Base-by-base conservation (phyloP, 2,329 filamentous ascomycete species). In the Paecilomyces sp. region DNA sequence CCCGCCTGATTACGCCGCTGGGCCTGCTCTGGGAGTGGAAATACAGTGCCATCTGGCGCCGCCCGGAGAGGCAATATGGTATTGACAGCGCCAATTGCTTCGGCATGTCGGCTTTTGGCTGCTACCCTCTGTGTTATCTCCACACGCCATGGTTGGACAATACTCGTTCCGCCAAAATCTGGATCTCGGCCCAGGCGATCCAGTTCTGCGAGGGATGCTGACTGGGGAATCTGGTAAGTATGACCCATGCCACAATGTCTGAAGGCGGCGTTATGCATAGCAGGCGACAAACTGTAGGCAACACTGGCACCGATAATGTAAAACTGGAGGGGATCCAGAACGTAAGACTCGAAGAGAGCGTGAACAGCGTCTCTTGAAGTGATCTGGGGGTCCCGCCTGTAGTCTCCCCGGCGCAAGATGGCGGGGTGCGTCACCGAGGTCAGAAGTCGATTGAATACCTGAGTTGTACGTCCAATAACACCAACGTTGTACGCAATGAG, bases 11-110 rank as follows among this genome's bases (percentile, higher is more conserved):
- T 77, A 53, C 76, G 71, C 56, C 74, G 74, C 58, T 68, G 71
- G 41, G 75, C 75, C 63, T 78, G 76, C 56, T 75, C 70, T 55
- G 71, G 66, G 11, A 77, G 65, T 2, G 73, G 66, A 54, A 71
- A 73, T 59, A 76, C 69, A 1, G 66, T 69, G 13, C 73, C 75
- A 51, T 75, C 69, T 3, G 73, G 63, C 4, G 69, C 62, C 0
- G 69, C 71, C 25, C 75, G 74, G n/a, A 78, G 63, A 13, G 76
- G 76, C 67, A 78, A 74, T 15, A 78, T 72, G 0, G 76, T 78
- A 60, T 78, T 78, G 60, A 78, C 72, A 1, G 76, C 76, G 2
- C 76, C 76, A n/a, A 78, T 78, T 3, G 75, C 75, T 59, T 76
- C 74, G n/a, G 74, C 75, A 58, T 78, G 74, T 15, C 69, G 70